Percentiles rank a stretch among this genome's conserved stretches.
Conservation (phyloP, 805 yeast species). For the Teunomyces gatunensis region DNA sequence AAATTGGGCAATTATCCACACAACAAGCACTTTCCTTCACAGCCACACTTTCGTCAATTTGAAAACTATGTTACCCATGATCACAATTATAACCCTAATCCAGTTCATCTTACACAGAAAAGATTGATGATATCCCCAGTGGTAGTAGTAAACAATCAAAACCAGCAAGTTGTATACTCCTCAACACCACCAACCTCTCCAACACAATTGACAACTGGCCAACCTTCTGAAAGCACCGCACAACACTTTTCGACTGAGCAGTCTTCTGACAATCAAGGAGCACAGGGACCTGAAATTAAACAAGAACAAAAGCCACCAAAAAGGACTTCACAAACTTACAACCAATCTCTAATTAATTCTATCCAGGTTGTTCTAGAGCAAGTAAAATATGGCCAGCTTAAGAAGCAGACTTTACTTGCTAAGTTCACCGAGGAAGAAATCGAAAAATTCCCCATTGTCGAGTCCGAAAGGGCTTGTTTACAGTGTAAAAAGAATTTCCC, state of each 20-base stretch:
- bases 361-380: not conserved
- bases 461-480: slow-evolving; percentile 8
- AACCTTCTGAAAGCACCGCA: not conserved
- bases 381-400: not conserved
- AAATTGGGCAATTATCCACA: slow-evolving; percentile 5
- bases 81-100: not conserved
- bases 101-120: not conserved
- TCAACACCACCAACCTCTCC: not conserved
- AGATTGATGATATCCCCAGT: slow-evolving; percentile 5
- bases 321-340: not conserved
- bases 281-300: not conserved
- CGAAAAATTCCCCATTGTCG: slow-evolving; percentile 1
- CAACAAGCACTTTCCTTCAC: not conserved
- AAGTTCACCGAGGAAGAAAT: slow-evolving; percentile 4
- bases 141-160: not conserved
- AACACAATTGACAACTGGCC: not conserved
- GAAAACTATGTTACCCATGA: not conserved
- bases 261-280: not conserved
- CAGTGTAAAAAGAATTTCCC: slow-evolving; percentile 34
- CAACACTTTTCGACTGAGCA: not conserved
- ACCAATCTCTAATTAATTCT: not conserved
- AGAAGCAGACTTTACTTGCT: not conserved
- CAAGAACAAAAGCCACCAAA: not conserved
- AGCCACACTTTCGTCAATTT: not conserved
- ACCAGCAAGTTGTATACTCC: not conserved